A percentile compares a stretch with the other conserved stretches of the same genome.
phyloP scores from a whole-genome alignment of 805 yeast species.

The Yamadazyma kitorensis region DNA sequence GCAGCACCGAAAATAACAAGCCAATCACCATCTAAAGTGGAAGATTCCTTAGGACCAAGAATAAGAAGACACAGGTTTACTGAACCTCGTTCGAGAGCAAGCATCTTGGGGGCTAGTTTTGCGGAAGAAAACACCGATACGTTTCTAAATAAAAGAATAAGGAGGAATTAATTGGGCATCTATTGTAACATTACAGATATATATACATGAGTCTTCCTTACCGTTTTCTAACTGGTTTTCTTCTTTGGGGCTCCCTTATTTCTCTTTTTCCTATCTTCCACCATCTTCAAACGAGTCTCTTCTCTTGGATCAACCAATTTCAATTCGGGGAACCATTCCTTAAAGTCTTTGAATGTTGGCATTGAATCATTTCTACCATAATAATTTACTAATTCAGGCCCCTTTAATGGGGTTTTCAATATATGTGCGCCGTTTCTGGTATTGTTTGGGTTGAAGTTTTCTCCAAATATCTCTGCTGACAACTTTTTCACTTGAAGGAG shows the following conservation, averaged over 20 bases:
- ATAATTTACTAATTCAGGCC: conserved; percentile 66
- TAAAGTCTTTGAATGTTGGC: conserved; percentile 60
- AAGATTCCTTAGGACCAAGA: conserved; percentile 1
- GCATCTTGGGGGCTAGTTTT: conserved; percentile 2
- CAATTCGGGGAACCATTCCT: conserved; percentile 48
- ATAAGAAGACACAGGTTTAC: conserved; percentile 2
- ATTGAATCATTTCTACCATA: conserved; percentile 69
- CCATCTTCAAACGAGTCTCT: conserved; percentile 63
- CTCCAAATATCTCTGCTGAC: conserved; percentile 65
- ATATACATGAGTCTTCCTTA: conserved; percentile 7
- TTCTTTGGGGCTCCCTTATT: conserved; percentile 88
- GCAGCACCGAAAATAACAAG: too few species aligned
- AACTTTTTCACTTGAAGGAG: conserved; percentile 56
- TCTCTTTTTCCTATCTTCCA: conserved; percentile 69
- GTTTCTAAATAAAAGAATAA: conserved; percentile 10
- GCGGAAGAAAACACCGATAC: conserved; percentile 13
- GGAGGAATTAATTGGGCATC: neutral
- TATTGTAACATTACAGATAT: neutral
- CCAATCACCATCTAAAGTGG: too few species aligned
- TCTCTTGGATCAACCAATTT: conserved; percentile 66
- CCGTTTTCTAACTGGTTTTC: conserved; percentile 26
- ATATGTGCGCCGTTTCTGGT: conserved; percentile 73
- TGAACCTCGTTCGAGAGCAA: neutral
- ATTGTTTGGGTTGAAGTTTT: conserved; percentile 63
- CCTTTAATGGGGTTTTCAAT: conserved; percentile 64